A percentile compares a stretch with the other conserved stretches of the same genome.
Conservation (phyloP, 2,329 filamentous ascomycete genomes). For the Zymoseptoria crescenta region DNA sequence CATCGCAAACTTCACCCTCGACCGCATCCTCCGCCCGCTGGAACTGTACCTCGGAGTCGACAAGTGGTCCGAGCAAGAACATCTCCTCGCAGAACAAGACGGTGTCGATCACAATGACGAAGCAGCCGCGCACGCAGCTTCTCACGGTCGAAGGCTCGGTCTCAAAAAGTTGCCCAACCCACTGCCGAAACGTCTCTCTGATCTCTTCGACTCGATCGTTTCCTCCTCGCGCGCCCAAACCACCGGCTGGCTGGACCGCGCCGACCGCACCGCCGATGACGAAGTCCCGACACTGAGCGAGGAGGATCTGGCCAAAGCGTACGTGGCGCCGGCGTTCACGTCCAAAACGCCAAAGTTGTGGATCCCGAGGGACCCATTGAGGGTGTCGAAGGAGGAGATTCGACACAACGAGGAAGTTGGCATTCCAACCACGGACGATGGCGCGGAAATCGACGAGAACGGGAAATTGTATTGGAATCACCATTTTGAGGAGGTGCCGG, state of each 20-base stretch:
- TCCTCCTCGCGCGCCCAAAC: constrained; percentile 17
- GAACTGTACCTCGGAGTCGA: constrained; percentile 29
- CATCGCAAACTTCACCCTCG: constrained; percentile 22
- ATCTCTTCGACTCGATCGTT: constrained; percentile 26
- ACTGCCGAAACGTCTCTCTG: constrained; percentile 19
- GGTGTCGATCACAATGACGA: constrained; percentile 21
- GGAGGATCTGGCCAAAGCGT: constrained; percentile 33
- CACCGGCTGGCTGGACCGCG: constrained; percentile 15
- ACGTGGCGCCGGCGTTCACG: constrained; percentile 38
- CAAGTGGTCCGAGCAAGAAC: constrained; percentile 24
- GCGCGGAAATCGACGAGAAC: constrained; percentile 39
- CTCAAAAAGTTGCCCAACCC: constrained; percentile 19
- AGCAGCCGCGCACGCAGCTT: constrained; percentile 24
- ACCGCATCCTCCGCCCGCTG: constrained; percentile 24
- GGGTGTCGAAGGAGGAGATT: constrained; percentile 37
- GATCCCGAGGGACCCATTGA: constrained; percentile 36
- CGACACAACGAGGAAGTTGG: constrained; percentile 32
- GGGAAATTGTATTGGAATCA: constrained; percentile 39
- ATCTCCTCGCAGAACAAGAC: constrained; percentile 25
- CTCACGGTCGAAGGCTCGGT: constrained; percentile 25
- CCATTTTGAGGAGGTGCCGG: constrained; percentile 35
- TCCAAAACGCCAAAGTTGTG: constrained; percentile 38
- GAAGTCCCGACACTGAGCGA: constrained; percentile 19
- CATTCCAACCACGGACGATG: constrained; percentile 39
- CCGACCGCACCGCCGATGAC: constrained; percentile 8